Evolutionary conservation across 805 yeast genomes (phyloP), one percentile per base, ranked within the genome.

Genomic region (Isabelozyma heimii): DNA sequence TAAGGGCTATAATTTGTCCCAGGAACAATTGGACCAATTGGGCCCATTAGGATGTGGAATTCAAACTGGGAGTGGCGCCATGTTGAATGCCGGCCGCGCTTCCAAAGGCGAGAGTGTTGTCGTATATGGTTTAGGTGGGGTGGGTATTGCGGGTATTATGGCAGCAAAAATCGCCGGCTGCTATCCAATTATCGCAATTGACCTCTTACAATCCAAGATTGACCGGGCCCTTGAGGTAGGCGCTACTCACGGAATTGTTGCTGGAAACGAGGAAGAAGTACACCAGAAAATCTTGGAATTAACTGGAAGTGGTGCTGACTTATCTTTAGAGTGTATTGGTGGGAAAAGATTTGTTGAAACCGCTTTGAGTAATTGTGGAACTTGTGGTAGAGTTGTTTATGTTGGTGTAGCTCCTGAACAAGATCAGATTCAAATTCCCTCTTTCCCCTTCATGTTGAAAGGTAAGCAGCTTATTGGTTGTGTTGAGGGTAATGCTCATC

Each of bases 91-190:
- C 12, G 52, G 49, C 12, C 28, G 37, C 12, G 49, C 52, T 24
- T 37, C 37, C 28, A 40, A 42, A 20, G 49, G 45, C 15, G 52
- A 49, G 5, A 43, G 47, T 28, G 39, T 30, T 37, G 49, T 42
- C 8, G 40, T 49, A 16, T 49, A 49, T 44, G 52, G 52, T 12
- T 43, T 46, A 16, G 52, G 52, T 5, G 52, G 49, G 24, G 52
- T 49, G 20, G 52, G 52, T 20, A 37, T 49, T 27, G 52, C 52
- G 24, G 52, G 43, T 7, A 30, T 49, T 14, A 49, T 49, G 52
- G 52, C 49, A 38, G 52, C 52, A 30, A 49, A 49, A 44, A 43
- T 49, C 17, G 49, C 49, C 16, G 52, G 52, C 13, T 49, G 52
- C 44, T 7, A 38, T 37, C 49, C 52, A 13, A 46, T 49, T 24